A percentile compares a stretch with the other conserved stretches of the same genome.
Evolutionary conservation across 2,329 filamentous ascomycete genomes (phyloP).

Genomic region (Cytospora piceae): DNA sequence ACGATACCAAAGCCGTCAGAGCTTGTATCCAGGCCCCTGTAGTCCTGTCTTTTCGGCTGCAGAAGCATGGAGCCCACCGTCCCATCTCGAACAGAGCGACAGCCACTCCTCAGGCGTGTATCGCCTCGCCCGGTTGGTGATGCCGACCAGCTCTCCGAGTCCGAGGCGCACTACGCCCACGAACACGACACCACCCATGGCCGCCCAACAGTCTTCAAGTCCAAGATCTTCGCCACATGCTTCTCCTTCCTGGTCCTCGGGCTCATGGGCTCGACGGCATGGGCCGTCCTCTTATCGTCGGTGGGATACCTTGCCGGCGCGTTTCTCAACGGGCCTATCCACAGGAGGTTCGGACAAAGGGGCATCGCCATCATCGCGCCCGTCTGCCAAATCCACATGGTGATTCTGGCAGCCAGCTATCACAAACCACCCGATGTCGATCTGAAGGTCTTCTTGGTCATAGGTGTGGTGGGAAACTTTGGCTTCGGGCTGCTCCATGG

Average conservation of each 20-base stretch:
- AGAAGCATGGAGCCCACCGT: slow-evolving; percentile 1
- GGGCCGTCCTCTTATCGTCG: slow-evolving; percentile 43
- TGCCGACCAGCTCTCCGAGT: neutral
- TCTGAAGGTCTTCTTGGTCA: slow-evolving; percentile 40
- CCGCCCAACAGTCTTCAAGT: neutral
- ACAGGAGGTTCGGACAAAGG: slow-evolving; percentile 46
- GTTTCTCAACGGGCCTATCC: slow-evolving; percentile 43
- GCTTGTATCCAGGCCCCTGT: neutral
- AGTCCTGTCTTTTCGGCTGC: neutral
- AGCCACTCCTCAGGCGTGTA: slow-evolving; percentile 4
- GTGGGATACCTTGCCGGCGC: slow-evolving; percentile 50
- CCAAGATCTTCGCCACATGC: slow-evolving; percentile 28
- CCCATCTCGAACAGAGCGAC: neutral
- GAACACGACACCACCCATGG: slow-evolving; percentile 9
- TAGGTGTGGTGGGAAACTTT: slow-evolving; percentile 40
- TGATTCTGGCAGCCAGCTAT: slow-evolving; percentile 34
- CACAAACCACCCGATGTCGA: slow-evolving; percentile 32
- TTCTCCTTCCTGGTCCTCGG: slow-evolving; percentile 35
- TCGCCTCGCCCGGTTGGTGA: slow-evolving; percentile 5
- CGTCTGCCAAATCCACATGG: slow-evolving; percentile 41
- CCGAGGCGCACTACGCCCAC: slow-evolving; percentile 1
- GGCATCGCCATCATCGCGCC: slow-evolving; percentile 47
- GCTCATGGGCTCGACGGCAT: slow-evolving; percentile 36
- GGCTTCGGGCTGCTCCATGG: slow-evolving; percentile 48
- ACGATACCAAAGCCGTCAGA: neutral